phyloP scores from a whole-genome alignment of 225 moss, liverwort and hornwort species.

The Neckera pumila region DNA sequence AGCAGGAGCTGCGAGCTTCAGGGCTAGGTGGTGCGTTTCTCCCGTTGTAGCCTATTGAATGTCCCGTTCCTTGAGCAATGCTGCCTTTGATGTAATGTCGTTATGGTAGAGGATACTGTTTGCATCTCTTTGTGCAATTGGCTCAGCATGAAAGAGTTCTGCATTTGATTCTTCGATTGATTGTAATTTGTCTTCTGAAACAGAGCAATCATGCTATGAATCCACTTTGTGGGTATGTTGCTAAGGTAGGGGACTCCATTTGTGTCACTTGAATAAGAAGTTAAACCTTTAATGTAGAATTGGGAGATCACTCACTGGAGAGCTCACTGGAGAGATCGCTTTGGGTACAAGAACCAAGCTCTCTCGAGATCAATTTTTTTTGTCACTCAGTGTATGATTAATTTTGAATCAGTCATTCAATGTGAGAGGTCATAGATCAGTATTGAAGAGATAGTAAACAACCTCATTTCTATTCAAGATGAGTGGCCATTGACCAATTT shows the following conservation, averaged over 20 bases:
- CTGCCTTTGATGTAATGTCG: background rate
- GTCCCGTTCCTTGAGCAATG: background rate
- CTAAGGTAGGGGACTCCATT: background rate
- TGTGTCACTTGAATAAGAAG: background rate
- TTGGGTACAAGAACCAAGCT: background rate
- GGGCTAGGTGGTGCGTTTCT: slow-evolving; percentile 12
- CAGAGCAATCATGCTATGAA: background rate
- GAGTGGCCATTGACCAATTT: background rate
- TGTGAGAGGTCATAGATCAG: background rate
- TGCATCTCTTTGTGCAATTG: background rate
- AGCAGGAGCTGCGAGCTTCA: slow-evolving; percentile 38
- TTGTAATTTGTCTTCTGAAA: background rate
- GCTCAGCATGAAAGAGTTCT: background rate
- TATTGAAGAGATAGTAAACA: background rate
- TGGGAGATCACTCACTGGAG: background rate
- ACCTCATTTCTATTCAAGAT: background rate
- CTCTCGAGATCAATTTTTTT: background rate
- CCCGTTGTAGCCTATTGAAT: background rate
- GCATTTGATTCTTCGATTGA: background rate
- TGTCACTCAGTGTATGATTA: background rate
- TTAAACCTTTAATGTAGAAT: background rate
- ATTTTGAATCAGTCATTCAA: background rate
- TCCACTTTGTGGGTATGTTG: background rate
- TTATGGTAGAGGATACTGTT: background rate
- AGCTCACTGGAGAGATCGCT: background rate